Evolutionary conservation across 2,329 filamentous ascomycete genomes (phyloP), one percentile per base, ranked within the genome.

Genomic region (Verticillium dahliae): DNA sequence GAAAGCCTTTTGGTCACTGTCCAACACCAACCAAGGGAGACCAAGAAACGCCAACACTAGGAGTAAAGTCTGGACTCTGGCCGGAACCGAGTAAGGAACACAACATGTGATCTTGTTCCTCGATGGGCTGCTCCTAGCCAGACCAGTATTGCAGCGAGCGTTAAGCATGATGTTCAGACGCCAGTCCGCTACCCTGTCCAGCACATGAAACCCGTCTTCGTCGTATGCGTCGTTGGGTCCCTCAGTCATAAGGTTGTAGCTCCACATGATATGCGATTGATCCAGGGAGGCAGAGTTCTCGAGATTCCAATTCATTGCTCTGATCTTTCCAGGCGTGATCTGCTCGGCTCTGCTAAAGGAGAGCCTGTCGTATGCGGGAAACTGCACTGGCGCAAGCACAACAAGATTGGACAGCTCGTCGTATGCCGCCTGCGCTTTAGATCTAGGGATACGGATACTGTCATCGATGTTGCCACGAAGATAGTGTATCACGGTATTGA

Each of bases 121-220:
- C 0, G 78, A 77, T 60, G 78, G 79, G n/a, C 72, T 73, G 41
- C 41, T 56, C 11, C 58, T 70, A 65, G 63, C 70, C 63, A 63
- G 74, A 66, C 65, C 77, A 62, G 70, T 78, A 70, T 65, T 86
- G 69, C 85, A 87, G 57, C 81, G 78, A 18, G 79, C 69, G 64
- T 83, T 84, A 52, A 87, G 74, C 0, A 86, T 66, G 11, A 85
- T 71, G 65, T 83, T 77, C 6, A 78, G 76, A 68, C 79, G 78
- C 58, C 71, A 69, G 55, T 70, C 69, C 1, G 77, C 76, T 15
- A 83, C 74, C 35, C 71, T 70, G 33, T 76, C 71, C 15, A 75
- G 68, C 7, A 81, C 73, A 68, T 81, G 78, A 33, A 83, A 65
- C 3, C 80, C 80, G 65, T 76, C 77, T 54, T 76, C 74, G 60